These are phyloP conservation scores for Hymenoscyphus fructigenus DNA, from an alignment of 2,329 filamentous ascomycete genomes.

Conservation along the genomic window DNA sequence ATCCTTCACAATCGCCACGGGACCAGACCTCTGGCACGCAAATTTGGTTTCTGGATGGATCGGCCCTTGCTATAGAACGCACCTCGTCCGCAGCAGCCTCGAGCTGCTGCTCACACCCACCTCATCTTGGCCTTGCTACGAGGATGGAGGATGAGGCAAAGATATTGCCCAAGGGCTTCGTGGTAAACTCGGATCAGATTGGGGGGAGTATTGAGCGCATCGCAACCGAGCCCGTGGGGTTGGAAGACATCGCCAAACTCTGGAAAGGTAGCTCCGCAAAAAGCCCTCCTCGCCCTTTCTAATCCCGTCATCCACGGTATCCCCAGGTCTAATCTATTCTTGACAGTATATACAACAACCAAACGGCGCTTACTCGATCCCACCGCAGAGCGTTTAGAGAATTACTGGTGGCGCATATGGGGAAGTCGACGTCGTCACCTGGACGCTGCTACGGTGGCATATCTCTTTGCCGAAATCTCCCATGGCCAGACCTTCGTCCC, in stretches of 20 bases:
- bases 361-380: slow-evolving; percentile 58
- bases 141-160: slow-evolving; percentile 36
- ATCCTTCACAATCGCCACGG: not conserved
- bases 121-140: slow-evolving; percentile 18
- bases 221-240: slow-evolving; percentile 40
- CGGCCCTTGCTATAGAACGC: slow-evolving; percentile 13
- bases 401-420: slow-evolving; percentile 67
- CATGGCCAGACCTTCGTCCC: slow-evolving; percentile 57
- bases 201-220: slow-evolving; percentile 50
- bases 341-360: slow-evolving; percentile 59
- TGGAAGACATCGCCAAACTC: slow-evolving; percentile 51
- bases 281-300: slow-evolving; percentile 1
- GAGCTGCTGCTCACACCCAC: slow-evolving; percentile 30
- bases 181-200: slow-evolving; percentile 52
- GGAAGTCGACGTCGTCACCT: slow-evolving; percentile 50
- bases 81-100: slow-evolving; percentile 30
- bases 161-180: slow-evolving; percentile 57
- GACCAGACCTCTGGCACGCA: not conserved
- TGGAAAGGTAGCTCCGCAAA: slow-evolving; percentile 52
- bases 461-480: slow-evolving; percentile 57
- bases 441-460: slow-evolving; percentile 53
- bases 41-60: slow-evolving; percentile 21
- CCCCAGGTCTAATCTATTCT: slow-evolving; percentile 21
- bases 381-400: slow-evolving; percentile 61
- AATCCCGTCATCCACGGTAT: slow-evolving; percentile 6